Evolutionary conservation across 352 stramenopile species (phyloP).

Genomic region (Pythium biforme): DNA sequence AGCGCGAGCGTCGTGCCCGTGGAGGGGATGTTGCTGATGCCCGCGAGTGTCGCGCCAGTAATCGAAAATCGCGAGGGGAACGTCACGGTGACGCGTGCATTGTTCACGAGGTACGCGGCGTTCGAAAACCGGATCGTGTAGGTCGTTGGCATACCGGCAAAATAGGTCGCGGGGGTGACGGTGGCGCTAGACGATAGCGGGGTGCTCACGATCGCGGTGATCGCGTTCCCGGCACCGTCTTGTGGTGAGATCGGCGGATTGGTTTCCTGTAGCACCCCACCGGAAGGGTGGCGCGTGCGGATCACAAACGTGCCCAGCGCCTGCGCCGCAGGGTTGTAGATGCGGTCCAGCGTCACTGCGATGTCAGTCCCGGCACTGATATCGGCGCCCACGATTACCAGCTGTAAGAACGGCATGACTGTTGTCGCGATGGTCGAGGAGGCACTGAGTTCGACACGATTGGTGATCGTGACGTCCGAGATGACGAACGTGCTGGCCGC

Average conservation of each 20-base stretch:
- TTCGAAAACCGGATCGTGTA: conserved; percentile 49
- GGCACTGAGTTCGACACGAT: conserved; percentile 25
- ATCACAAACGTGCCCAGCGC: conserved; percentile 34
- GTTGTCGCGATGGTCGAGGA: conserved; percentile 35
- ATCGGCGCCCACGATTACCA: conserved; percentile 37
- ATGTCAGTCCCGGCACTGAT: conserved; percentile 29
- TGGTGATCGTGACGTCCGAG: conserved; percentile 23
- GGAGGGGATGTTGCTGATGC: conserved; percentile 33
- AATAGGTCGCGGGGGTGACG: conserved; percentile 42
- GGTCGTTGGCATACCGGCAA: conserved; percentile 38
- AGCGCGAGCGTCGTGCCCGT: conserved; percentile 31
- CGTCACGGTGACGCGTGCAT: conserved; percentile 37
- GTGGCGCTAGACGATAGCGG: conserved; percentile 32
- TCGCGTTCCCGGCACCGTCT: not conserved
- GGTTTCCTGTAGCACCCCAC: conserved; percentile 43
- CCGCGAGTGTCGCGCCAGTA: conserved; percentile 22
- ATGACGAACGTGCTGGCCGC: conserved; percentile 41
- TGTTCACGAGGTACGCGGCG: conserved; percentile 37
- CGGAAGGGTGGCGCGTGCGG: conserved; percentile 39
- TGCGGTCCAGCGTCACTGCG: conserved; percentile 39
- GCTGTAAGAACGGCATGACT: conserved; percentile 31
- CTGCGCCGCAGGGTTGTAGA: conserved; percentile 56
- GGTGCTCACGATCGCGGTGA: conserved; percentile 29
- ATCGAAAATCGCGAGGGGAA: conserved; percentile 51
- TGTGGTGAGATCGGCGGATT: conserved; percentile 9